phyloP scores from a whole-genome alignment of 345 rosid genomes.

The Corymbia maculata region DNA sequence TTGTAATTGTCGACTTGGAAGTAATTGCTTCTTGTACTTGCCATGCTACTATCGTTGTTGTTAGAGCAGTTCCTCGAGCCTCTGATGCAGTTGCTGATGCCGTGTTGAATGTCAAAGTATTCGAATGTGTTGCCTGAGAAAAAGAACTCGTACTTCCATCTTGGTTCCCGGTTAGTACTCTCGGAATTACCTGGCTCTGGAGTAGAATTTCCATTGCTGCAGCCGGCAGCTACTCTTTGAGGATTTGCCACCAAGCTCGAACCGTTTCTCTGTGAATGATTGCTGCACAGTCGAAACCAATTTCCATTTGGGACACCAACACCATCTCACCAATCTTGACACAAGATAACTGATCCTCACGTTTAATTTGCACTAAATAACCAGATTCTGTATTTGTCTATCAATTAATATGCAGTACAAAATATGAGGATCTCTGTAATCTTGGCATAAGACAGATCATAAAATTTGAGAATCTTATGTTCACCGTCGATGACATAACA shows the following conservation, averaged over 20 bases:
- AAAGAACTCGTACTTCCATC: conserved; percentile 15
- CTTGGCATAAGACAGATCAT: neutral
- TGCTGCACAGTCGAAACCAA: neutral
- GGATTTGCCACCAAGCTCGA: neutral
- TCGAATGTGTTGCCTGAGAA: conserved; percentile 10
- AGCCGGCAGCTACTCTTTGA: neutral
- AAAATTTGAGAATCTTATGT: neutral
- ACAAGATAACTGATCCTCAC: neutral
- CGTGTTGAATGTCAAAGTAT: conserved; percentile 10
- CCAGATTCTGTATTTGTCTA: neutral
- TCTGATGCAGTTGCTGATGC: conserved; percentile 23
- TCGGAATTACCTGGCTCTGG: neutral
- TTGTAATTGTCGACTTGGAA: conserved; percentile 18
- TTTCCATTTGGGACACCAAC: neutral
- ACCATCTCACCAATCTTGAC: neutral
- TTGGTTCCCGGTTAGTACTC: neutral
- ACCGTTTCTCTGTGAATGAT: neutral
- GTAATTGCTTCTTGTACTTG: neutral
- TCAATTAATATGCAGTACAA: neutral
- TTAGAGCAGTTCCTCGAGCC: conserved; percentile 4
- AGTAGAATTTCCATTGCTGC: conserved; percentile 6
- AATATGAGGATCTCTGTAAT: neutral
- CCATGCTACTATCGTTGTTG: neutral
- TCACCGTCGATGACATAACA: neutral
- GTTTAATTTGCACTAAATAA: neutral